Percentiles rank a stretch among this genome's conserved stretches.
phyloP scores from a whole-genome alignment of 306 rosid species.

The Luffa acutangula region DNA sequence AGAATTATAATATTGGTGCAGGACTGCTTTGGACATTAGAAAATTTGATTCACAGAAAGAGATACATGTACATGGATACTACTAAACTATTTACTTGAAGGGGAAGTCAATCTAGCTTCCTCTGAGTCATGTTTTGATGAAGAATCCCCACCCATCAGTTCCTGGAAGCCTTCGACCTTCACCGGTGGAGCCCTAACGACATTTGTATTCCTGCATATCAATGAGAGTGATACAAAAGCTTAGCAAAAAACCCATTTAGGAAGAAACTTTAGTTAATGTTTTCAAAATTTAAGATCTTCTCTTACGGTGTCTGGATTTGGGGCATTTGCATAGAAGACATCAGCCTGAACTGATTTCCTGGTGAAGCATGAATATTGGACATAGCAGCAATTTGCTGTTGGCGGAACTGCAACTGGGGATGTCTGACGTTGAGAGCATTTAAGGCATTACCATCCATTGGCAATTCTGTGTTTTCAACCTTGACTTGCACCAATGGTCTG shows the following conservation, averaged over 20 bases:
- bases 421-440: conserved; percentile 38
- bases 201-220: conserved; percentile 49
- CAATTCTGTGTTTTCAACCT: conserved; percentile 65
- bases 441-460: conserved; percentile 50
- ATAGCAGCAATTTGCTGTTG: conserved; percentile 69
- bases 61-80: not conserved
- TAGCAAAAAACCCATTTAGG: conserved; percentile 2
- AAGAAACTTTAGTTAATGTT: not conserved
- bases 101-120: conserved; percentile 67
- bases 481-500: conserved; percentile 80
- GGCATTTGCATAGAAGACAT: conserved; percentile 53
- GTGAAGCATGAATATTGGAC: conserved; percentile 47
- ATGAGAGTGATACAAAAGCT: conserved; percentile 6
- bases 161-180: conserved; percentile 89
- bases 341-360: conserved; percentile 61
- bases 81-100: conserved; percentile 37
- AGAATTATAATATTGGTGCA: not conserved
- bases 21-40: not conserved
- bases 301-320: conserved; percentile 67
- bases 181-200: conserved; percentile 81
- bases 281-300: conserved; percentile 9
- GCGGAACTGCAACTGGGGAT: conserved; percentile 67
- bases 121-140: conserved; percentile 73
- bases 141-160: conserved; percentile 83
- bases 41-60: not conserved